A percentile compares a stretch with the other conserved stretches of the same genome.
These are phyloP conservation scores for Cicer chorassanicum DNA, from an alignment of 306 rosid species.

Conservation along the genomic window DNA sequence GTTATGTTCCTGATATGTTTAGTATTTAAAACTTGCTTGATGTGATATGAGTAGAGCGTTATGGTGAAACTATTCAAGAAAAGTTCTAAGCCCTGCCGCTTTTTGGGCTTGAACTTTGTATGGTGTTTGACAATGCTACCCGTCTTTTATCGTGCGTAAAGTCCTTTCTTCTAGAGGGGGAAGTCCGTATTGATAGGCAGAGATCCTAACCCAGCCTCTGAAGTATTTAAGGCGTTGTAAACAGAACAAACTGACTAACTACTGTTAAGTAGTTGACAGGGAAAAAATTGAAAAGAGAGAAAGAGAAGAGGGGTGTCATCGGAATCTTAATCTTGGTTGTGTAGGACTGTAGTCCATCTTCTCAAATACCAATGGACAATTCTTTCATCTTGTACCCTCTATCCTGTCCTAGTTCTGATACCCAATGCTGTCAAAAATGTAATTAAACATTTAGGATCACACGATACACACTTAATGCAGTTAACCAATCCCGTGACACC, in stretches of 20 bases:
- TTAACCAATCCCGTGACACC: neutral
- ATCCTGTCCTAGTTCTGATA: neutral
- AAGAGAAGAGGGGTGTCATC: neutral
- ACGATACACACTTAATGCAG: neutral
- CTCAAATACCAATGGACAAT: neutral
- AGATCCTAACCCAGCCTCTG: neutral
- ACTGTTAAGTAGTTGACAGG: neutral
- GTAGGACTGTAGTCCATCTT: neutral
- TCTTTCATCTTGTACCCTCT: neutral
- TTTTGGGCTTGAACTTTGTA: too few relatives aligned
- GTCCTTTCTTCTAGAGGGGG: too few relatives aligned
- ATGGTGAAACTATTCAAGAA: too few relatives aligned
- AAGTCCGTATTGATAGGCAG: too few relatives aligned
- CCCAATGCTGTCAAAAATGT: neutral
- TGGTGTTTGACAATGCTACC: too few relatives aligned
- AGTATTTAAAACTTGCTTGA: too few relatives aligned
- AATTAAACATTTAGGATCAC: neutral
- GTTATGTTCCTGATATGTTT: too few relatives aligned
- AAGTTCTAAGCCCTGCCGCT: too few relatives aligned
- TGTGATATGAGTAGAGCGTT: too few relatives aligned
- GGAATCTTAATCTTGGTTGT: neutral
- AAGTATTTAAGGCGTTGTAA: neutral
- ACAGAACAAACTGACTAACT: neutral
- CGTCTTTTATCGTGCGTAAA: too few relatives aligned
- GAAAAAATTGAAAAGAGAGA: neutral